phyloP scores from a whole-genome alignment of 2,329 filamentous ascomycete genomes.

The Scorias spongiosa region DNA sequence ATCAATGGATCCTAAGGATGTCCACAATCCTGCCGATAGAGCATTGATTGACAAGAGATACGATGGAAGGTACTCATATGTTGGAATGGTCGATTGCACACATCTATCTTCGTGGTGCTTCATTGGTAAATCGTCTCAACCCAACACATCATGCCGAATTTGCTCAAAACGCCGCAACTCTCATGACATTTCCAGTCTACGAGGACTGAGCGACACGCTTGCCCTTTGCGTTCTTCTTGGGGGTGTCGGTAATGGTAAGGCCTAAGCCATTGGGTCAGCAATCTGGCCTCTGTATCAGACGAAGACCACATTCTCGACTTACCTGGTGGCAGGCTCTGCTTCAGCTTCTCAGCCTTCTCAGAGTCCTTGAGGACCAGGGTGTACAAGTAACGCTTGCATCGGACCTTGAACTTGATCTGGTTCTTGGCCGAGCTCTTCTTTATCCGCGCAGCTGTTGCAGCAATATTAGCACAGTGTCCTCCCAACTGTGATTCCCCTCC shows the following conservation, averaged over 20 bases:
- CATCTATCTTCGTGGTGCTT: constrained; percentile 1
- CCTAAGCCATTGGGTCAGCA: constrained; percentile 24
- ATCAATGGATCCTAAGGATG: too few species aligned
- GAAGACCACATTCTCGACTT: constrained; percentile 27
- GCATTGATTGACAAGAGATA: too few species aligned
- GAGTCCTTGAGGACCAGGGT: constrained; percentile 95
- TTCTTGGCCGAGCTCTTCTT: constrained; percentile 76
- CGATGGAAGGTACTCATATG: constrained; percentile 54
- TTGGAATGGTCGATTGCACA: constrained; percentile 3
- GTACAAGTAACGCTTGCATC: constrained; percentile 85
- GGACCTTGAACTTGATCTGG: constrained; percentile 99
- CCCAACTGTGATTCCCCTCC: neutral
- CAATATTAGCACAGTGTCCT: constrained; percentile 3
- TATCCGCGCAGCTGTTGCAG: constrained; percentile 32
- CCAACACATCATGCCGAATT: neutral
- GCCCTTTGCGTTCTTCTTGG: constrained; percentile 48
- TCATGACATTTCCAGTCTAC: constrained; percentile 1
- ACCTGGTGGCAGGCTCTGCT: constrained; percentile 97
- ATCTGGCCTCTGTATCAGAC: neutral
- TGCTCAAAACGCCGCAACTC: neutral
- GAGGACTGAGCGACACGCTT: constrained; percentile 27
- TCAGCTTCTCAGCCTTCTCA: constrained; percentile 99
- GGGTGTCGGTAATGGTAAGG: constrained; percentile 44
- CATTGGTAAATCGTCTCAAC: neutral
- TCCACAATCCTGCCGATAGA: too few species aligned